Conservation (phyloP, 768 basidiomycete species). For the Russula sp. region DNA sequence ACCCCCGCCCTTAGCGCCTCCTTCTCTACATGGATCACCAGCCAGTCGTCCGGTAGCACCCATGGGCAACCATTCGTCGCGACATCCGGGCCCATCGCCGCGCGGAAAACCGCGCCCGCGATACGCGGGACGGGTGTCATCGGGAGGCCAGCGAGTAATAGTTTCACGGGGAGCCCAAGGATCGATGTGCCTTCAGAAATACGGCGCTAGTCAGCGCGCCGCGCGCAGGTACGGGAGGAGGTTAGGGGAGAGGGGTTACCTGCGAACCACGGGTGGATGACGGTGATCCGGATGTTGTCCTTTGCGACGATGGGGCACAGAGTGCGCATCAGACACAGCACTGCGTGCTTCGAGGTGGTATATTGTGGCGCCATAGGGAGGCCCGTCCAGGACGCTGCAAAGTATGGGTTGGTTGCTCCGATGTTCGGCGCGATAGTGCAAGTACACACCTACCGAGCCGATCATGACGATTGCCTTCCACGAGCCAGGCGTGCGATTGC, state of each 20-base stretch:
- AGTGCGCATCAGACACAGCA: conserved; percentile 30
- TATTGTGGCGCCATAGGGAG: conserved; percentile 27
- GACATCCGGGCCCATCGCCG: conserved; percentile 27
- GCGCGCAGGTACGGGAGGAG: background rate
- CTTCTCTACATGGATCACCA: conserved; percentile 27
- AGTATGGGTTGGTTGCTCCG: background rate
- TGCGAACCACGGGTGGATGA: conserved; percentile 32
- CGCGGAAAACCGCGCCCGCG: conserved; percentile 30
- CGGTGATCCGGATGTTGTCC: conserved; percentile 27
- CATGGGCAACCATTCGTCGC: conserved; percentile 29
- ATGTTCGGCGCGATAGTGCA: too few species aligned
- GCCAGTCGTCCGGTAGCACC: conserved; percentile 30
- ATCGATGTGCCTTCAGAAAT: conserved; percentile 26
- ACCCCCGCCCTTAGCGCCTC: conserved; percentile 26
- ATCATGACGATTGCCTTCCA: conserved; percentile 31
- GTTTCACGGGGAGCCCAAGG: conserved; percentile 16
- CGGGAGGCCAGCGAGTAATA: conserved; percentile 30
- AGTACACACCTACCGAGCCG: conserved; percentile 32
- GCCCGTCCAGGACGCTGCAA: conserved; percentile 28
- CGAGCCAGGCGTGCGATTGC: conserved; percentile 12
- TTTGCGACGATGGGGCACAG: conserved; percentile 18
- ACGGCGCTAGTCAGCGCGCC: background rate
- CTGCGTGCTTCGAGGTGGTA: conserved; percentile 30
- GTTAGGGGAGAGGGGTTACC: conserved; percentile 20
- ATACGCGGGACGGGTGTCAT: conserved; percentile 30